phyloP scores from a whole-genome alignment of 768 basidiomycete species.

The Hemileccinum impolitum region DNA sequence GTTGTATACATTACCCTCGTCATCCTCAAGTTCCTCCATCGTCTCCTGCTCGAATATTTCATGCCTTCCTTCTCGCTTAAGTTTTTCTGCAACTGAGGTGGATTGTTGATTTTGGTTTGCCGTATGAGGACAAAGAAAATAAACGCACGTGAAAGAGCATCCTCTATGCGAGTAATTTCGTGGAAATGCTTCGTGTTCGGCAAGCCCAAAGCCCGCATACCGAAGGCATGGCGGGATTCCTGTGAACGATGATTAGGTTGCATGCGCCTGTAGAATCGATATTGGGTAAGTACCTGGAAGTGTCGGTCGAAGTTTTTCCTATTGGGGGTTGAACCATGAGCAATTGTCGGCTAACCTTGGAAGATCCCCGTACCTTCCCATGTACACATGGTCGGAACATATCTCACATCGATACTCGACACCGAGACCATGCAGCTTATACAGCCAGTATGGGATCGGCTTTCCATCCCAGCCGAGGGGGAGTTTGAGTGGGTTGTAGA shows the following conservation, averaged over 20 bases:
- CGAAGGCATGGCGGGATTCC: constrained; percentile 96
- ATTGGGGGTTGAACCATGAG: constrained; percentile 18
- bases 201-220: constrained; percentile 94
- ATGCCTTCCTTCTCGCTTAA: constrained; percentile 94
- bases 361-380: constrained; percentile 69
- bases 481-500: constrained; percentile 96
- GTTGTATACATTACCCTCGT: constrained; percentile 98
- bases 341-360: neutral
- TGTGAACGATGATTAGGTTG: constrained; percentile 33
- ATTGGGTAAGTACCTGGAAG: constrained; percentile 62
- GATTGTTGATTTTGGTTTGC: neutral
- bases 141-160: constrained; percentile 85
- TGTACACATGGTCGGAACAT: constrained; percentile 94
- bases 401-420: constrained; percentile 98
- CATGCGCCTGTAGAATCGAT: constrained; percentile 10
- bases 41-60: constrained; percentile 93
- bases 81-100: constrained; percentile 84
- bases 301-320: constrained; percentile 97
- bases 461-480: constrained; percentile 99
- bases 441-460: constrained; percentile 98
- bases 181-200: constrained; percentile 99
- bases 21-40: constrained; percentile 97
- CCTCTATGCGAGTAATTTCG: constrained; percentile 95
- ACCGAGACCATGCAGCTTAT: constrained; percentile 97
- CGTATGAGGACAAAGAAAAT: neutral